Conservation (phyloP, 1,139 yeast genomes). For the Lipomyces yarrowii region DNA sequence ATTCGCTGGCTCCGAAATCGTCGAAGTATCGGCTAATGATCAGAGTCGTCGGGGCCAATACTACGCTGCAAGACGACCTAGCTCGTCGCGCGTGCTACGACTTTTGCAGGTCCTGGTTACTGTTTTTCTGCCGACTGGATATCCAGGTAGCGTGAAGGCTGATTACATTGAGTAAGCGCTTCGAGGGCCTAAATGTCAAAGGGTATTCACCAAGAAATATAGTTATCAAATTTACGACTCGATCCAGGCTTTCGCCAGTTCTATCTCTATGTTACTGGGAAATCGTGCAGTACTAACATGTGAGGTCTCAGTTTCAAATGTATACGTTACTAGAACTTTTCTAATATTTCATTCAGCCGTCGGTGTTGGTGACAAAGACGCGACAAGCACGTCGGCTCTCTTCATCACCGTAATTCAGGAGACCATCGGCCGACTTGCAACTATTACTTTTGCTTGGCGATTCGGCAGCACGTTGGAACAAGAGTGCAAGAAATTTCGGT, state of each 20-base stretch:
- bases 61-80: not conserved
- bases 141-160: conserved; percentile 43
- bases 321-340: not conserved
- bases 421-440: conserved; percentile 45
- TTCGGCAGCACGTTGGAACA: conserved; percentile 44
- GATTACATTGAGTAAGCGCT: conserved; percentile 40
- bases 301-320: not conserved
- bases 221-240: conserved; percentile 45
- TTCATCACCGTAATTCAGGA: conserved; percentile 46
- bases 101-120: conserved; percentile 34
- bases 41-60: not conserved
- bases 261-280: conserved; percentile 45
- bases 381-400: conserved; percentile 45
- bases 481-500: conserved; percentile 45
- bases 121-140: conserved; percentile 46
- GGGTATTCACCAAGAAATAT: not conserved
- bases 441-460: conserved; percentile 46
- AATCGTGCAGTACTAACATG: conserved; percentile 41
- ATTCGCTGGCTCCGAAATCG: conserved; percentile 1
- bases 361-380: conserved; percentile 46
- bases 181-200: not conserved
- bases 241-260: conserved; percentile 45
- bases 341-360: conserved; percentile 37
- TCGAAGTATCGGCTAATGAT: conserved; percentile 13
- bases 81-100: conserved; percentile 11